A percentile compares a stretch with the other conserved stretches of the same genome.
phyloP scores from a whole-genome alignment of 2,329 filamentous ascomycete species.

The Exophiala mesophila region DNA sequence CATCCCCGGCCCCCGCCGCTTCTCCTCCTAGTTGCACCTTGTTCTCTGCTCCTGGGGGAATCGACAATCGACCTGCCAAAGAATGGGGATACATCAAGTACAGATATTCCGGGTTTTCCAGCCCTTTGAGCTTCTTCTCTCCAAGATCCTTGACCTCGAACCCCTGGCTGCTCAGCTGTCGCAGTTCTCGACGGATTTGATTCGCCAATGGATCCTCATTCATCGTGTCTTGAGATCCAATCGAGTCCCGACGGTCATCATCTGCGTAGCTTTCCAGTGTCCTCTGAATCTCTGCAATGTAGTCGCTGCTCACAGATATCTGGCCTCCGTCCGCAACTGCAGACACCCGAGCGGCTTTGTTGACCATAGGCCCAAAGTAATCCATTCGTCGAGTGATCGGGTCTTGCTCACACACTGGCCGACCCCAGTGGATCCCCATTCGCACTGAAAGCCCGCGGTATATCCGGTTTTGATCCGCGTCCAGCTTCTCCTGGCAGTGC shows the following conservation, averaged over 20 bases:
- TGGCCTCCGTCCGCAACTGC: constrained; percentile 93
- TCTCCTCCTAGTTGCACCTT: constrained; percentile 36
- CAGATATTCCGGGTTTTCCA: constrained; percentile 94
- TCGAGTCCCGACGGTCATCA: constrained; percentile 64
- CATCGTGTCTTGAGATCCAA: constrained; percentile 67
- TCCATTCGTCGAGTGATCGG: constrained; percentile 98
- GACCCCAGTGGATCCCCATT: constrained; percentile 96
- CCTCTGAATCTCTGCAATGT: constrained; percentile 90
- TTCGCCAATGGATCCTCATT: constrained; percentile 70
- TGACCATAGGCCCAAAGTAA: constrained; percentile 99
- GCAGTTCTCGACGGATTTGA: constrained; percentile 79
- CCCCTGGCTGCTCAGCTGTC: constrained; percentile 80
- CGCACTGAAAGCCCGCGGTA: constrained; percentile 91
- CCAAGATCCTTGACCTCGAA: constrained; percentile 97
- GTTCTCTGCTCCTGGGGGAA: constrained; percentile 27
- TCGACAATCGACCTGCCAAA: constrained; percentile 63
- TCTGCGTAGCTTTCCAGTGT: constrained; percentile 88
- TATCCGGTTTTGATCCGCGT: constrained; percentile 81
- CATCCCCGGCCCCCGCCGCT: constrained; percentile 27
- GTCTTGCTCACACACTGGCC: constrained; percentile 90
- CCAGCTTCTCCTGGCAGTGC: constrained; percentile 74
- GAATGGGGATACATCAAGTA: constrained; percentile 93
- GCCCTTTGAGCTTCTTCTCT: constrained; percentile 88
- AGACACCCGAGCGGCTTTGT: constrained; percentile 89
- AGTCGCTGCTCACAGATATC: constrained; percentile 94